Base-by-base conservation (phyloP, 768 basidiomycete species). In the Leccinum uliginosum region DNA sequence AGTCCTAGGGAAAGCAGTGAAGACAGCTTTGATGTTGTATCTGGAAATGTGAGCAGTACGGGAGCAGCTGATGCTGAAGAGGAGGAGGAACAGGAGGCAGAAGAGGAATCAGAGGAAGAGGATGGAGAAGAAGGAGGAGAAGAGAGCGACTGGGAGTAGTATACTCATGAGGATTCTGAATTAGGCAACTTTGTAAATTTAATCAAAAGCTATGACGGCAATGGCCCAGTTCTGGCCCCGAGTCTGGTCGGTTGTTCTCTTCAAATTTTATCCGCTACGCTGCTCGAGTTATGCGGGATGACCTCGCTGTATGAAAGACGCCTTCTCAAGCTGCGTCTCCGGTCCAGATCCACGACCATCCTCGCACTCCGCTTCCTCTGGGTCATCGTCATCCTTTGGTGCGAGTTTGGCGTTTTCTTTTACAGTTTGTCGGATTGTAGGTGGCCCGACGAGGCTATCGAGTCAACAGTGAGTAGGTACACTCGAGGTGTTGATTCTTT, bases 21-120 rank as follows among this genome's bases (percentile, higher is more conserved):
- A 53, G 85, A 78, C 14, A 84, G 86, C 58, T 89, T 83, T 66
- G 87, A 88, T 66, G 75, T 87, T 6, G 80, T 89, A 26, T 79
- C 81, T 34, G 77, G 77, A 24, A 81, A 78, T 64, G 78, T 71
- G 3, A 81, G 81, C 55, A 76, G 74, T 26, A 73, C 70, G 27
- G 78, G 60, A 15, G 62, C 35, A 27, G 47, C 27, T 24, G 76
- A 73, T 56, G 70, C 70, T 10, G 74, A 72, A 4, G 74, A 75
- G 0, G 38, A 57, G 0, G 52, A 52, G 0, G 57, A 51, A 0
- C 52, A 55, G 0, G 76, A 77, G 0, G 79, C 78, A 6, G 78
- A 72, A 1, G 63, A 57, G 0, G 56, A 55, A 0, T 58, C 38
- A 1, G 55, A 51, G 1, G 46, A 38, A 0, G 43, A 52, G 0